phyloP scores from a whole-genome alignment of 1,139 yeast genomes.

The Pichia sp. region DNA sequence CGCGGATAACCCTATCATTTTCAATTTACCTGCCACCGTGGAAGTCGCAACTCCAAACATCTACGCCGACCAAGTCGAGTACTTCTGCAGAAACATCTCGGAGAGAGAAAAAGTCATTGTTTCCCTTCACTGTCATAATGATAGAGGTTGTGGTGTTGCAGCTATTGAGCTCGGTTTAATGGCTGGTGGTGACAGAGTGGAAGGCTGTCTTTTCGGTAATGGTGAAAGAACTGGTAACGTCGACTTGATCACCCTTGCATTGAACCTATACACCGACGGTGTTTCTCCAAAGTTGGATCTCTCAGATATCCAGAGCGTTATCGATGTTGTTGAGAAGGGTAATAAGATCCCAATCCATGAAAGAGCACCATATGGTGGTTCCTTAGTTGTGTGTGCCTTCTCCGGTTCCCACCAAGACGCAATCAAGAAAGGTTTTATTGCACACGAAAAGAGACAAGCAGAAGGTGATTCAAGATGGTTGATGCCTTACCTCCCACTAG shows the following conservation, averaged over 20 bases:
- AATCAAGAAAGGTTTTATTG: slow-evolving; percentile 84
- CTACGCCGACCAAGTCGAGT: slow-evolving; percentile 95
- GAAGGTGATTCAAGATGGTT: slow-evolving; percentile 60
- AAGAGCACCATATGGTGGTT: slow-evolving; percentile 96
- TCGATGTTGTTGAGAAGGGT: slow-evolving; percentile 86
- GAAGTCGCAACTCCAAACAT: slow-evolving; percentile 92
- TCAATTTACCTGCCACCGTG: slow-evolving; percentile 96
- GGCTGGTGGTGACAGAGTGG: slow-evolving; percentile 98
- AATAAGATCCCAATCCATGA: slow-evolving; percentile 91
- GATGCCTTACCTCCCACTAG: slow-evolving; percentile 92
- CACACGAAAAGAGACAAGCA: slow-evolving; percentile 47
- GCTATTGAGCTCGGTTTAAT: slow-evolving; percentile 90
- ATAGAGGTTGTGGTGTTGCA: slow-evolving; percentile 97
- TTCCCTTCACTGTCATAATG: slow-evolving; percentile 93
- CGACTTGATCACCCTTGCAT: slow-evolving; percentile 89
- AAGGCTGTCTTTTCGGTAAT: slow-evolving; percentile 95
- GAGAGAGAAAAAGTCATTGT: slow-evolving; percentile 85
- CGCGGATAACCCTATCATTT: slow-evolving; percentile 77
- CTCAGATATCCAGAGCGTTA: slow-evolving; percentile 74
- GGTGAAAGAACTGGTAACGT: slow-evolving; percentile 99
- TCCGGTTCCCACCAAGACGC: slow-evolving; percentile 98
- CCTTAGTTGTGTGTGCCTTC: slow-evolving; percentile 92
- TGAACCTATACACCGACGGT: slow-evolving; percentile 94
- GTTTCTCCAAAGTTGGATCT: slow-evolving; percentile 83
- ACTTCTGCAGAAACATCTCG: slow-evolving; percentile 69